Conservation (phyloP, 1,284 basidiomycete species). For the Cerrena zonata region DNA sequence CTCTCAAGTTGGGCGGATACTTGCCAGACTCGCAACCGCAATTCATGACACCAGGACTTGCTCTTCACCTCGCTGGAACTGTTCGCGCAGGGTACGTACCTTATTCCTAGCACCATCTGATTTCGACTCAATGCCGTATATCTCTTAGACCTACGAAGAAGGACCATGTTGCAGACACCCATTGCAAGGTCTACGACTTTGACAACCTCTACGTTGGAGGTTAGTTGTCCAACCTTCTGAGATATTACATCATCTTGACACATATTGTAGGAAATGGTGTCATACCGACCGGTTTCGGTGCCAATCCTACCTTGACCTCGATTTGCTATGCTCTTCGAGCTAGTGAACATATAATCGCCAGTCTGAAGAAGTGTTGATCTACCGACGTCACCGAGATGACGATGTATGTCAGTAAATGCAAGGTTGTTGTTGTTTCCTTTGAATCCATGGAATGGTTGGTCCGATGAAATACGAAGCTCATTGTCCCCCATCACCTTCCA, state of each 20-base stretch:
- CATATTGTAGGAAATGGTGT: constrained; percentile 16
- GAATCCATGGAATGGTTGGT: too few relatives aligned
- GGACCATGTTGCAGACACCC: constrained; percentile 16
- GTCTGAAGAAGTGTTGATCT: constrained; percentile 2
- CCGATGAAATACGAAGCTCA: too few relatives aligned
- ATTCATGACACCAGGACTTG: constrained; percentile 24
- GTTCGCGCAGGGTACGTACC: constrained; percentile 13
- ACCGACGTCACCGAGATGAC: too few relatives aligned
- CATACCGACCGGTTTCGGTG: constrained; percentile 16
- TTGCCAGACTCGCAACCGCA: constrained; percentile 23
- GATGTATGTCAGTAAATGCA: too few relatives aligned
- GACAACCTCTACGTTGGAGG: constrained; percentile 26
- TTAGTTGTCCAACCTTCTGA: too few relatives aligned
- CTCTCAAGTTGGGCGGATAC: constrained; percentile 19
- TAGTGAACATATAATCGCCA: constrained; percentile 10
- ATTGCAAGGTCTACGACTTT: constrained; percentile 22
- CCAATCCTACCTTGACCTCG: constrained; percentile 24
- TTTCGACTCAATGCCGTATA: too few relatives aligned
- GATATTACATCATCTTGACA: too few relatives aligned
- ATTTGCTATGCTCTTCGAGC: constrained; percentile 18
- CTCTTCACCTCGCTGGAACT: constrained; percentile 21
- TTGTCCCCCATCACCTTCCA: too few relatives aligned
- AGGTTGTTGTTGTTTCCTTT: too few relatives aligned
- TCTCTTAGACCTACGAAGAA: constrained; percentile 10
- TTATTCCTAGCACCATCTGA: too few relatives aligned